Evolutionary conservation across 176 grass and related monocot species (phyloP), one percentile per base, ranked within the genome.

Genomic region (Eleusine coracana): DNA sequence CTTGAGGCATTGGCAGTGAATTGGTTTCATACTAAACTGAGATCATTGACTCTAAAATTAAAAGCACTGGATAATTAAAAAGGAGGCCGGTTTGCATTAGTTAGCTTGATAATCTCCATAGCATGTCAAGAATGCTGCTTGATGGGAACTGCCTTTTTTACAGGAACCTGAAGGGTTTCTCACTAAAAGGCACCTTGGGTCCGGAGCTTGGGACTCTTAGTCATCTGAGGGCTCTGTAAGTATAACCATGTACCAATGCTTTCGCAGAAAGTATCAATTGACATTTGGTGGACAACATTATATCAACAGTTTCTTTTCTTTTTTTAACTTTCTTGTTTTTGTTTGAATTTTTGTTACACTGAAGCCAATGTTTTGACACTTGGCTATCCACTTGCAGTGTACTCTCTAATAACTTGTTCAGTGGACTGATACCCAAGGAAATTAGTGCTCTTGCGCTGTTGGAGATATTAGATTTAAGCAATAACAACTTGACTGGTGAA

Each of bases 201-300:
- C 74, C 93, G 3, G 97, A 96, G 81, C 50, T 99, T 81, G 91
- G 87, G 73, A 79, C 81, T 66, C 76, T 99, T 74, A 80, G 73
- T 61, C 89, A 96, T 65, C 85, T 99, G 78, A 93, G 87, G 87
- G 93, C 93, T 69, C 87, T 99, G 97, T 99, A 94, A 92, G 95
- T 92, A 58, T 70, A 48, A 10, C 73, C 76, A 66, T 82, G 10
- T 36, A 38, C 81, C 70, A 78, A 41, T 78, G 60, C 23, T 85
- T 85, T 52, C 2, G 10, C 27, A 28, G 63, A 10, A 25, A 87
- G 45, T 84, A 77, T 58, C 64, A 76, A 73, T 41, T 86, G 27
- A 11, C 39, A 23, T 82, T 36, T 14, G 36, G 31, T 70, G 73
- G 27, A 18, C 28, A 59, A 39, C 39, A 82, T 31, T 89, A 60